Base-by-base conservation (phyloP, 2,329 filamentous ascomycete species). In the Chaetothyriales sp. region DNA sequence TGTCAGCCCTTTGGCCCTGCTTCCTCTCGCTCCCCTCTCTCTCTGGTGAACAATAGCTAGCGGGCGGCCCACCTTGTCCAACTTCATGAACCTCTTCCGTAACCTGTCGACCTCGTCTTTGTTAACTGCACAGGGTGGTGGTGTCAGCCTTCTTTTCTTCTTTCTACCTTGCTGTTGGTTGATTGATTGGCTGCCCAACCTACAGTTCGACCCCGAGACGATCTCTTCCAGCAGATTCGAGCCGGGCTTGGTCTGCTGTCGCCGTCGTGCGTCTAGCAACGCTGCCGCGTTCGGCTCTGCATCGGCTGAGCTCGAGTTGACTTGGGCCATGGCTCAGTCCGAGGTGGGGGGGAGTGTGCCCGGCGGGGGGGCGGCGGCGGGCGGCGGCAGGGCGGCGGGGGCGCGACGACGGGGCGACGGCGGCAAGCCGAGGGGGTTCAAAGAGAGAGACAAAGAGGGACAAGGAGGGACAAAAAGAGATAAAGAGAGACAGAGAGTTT, bases 11-110 rank as follows among this genome's bases (percentile, higher is more conserved):
- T 37, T 37, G 4, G 9, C 8, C 13, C 29, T 37, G 9, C 8
- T 37, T 37, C 8, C 2, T 37, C 29, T 37, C 8, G 9, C 29
- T 37, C 29, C 13, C 29, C 29, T 37, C 29, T 10, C 29, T 37
- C 13, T 20, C 25, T 10, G n/a, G 10, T 28, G 18, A 9, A 6
- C n/a, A 18, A 18, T 9, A 8, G 18, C 9, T n/a, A n/a, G n/a
- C n/a, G n/a, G n/a, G 18, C 19, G 9, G 48, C 63, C 53, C 48
- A 92, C 90, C 80, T 95, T 97, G 72, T 98, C 92, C 55, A 98
- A 76, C 73, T 98, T 98, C 90, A 97, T 97, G 67, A 98, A 98
- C 56, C 90, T 81, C 76, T 98, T 98, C 65, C 89, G 81, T 67
- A 98, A 77, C 64, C 92, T 81, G 67, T 97, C 92, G 55, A 98